These are phyloP conservation scores for Leccinum sublutescens DNA, from an alignment of 768 basidiomycete genomes.

Conservation along the genomic window DNA sequence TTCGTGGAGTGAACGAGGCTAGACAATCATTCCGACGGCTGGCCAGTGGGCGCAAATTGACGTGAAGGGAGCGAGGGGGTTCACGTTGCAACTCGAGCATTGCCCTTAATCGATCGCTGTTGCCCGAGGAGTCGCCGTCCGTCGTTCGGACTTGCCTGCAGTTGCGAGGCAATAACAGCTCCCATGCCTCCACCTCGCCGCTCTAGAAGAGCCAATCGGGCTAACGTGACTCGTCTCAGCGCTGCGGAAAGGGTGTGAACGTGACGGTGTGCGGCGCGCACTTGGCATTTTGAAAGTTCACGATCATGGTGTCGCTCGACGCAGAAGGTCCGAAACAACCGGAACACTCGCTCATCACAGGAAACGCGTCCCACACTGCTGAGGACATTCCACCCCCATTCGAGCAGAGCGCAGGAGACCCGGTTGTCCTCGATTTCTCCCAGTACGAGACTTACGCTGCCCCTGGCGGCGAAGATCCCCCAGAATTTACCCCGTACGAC, in stretches of 20 bases:
- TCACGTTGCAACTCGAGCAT: constrained; percentile 15
- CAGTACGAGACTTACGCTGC: constrained; percentile 21
- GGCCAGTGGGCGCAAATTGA: constrained; percentile 15
- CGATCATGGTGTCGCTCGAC: constrained; percentile 7
- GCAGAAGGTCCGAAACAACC: constrained; percentile 9
- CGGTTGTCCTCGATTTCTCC: constrained; percentile 24
- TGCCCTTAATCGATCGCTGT: constrained; percentile 14
- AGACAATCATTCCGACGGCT: constrained; percentile 19
- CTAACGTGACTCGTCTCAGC: neutral
- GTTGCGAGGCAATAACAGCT: constrained; percentile 6
- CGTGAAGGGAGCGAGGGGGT: constrained; percentile 17
- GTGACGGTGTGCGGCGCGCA: neutral
- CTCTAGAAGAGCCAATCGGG: constrained; percentile 2
- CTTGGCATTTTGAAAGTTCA: neutral
- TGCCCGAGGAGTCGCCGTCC: constrained; percentile 4
- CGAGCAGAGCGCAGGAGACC: constrained; percentile 26
- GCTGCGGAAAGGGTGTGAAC: neutral
- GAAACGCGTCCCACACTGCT: neutral
- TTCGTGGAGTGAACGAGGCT: constrained; percentile 14
- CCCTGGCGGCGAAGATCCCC: constrained; percentile 50
- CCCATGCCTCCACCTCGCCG: neutral
- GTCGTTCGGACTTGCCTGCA: constrained; percentile 6
- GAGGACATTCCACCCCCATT: constrained; percentile 26
- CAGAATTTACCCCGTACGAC: constrained; percentile 59
- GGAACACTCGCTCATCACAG: neutral